These are phyloP conservation scores for Pythium pectinolyticum DNA, from an alignment of 352 stramenopile species.

Conservation along the genomic window DNA sequence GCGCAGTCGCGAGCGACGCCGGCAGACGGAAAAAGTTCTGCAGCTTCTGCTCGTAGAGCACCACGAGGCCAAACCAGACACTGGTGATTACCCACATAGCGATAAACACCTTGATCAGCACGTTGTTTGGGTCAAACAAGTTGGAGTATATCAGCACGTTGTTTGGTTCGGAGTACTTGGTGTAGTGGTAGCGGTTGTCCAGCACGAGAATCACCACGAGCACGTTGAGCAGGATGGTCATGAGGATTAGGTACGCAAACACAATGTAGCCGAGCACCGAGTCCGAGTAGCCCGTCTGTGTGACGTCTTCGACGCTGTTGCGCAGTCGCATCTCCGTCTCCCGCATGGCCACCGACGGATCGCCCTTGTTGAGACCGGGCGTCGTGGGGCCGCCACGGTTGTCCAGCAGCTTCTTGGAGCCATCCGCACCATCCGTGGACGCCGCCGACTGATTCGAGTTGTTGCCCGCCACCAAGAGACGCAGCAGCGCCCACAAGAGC, in stretches of 20 bases:
- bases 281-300: constrained; percentile 23
- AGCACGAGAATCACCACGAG: constrained; percentile 29
- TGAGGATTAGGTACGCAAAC: constrained; percentile 23
- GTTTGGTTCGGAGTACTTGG: constrained; percentile 21
- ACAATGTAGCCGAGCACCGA: constrained; percentile 14
- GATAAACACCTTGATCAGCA: constrained; percentile 37
- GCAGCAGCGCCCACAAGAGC: constrained; percentile 17
- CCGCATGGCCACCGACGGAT: constrained; percentile 25
- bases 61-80: constrained; percentile 30
- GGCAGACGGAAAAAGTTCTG: constrained; percentile 33
- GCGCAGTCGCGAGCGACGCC: constrained; percentile 12
- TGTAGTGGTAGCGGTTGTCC: constrained; percentile 29
- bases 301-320: constrained; percentile 29
- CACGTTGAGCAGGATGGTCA: constrained; percentile 29
- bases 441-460: neutral
- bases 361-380: constrained; percentile 13
- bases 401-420: constrained; percentile 31
- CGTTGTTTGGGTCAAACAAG: constrained; percentile 30
- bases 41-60: constrained; percentile 28
- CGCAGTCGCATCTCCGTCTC: constrained; percentile 29
- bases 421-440: constrained; percentile 16
- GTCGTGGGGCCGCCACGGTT: constrained; percentile 30
- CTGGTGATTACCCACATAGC: constrained; percentile 23
- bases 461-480: neutral
- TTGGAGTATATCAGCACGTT: constrained; percentile 32